Evolutionary conservation across 768 basidiomycete species (phyloP), one percentile per base, ranked within the genome.

Genomic region (Cyclocybe cylindracea): DNA sequence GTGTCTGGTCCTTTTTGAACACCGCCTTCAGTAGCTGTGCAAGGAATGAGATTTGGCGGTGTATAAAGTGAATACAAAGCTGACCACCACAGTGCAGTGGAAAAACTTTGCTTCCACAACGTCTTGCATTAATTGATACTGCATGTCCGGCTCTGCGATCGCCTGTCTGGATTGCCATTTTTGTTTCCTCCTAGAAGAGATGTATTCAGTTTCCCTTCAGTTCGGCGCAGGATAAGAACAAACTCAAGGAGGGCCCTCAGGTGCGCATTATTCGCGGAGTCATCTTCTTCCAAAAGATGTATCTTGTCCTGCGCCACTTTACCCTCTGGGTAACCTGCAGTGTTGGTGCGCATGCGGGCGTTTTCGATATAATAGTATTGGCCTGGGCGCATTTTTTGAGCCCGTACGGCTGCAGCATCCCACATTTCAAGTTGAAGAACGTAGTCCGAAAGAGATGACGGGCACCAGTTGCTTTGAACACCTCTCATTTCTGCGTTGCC

Each of bases 341-440:
- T 51, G 55, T 48, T 55, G 40, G 61, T 46, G 51, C 54, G 73
- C 63, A 81, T 78, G 7, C 80, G 76, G 24, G 76, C 65, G 56
- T 89, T 89, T 29, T 70, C 60, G 14, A 89, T 71, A 13, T 58
- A 68, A 63, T 80, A 87, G 55, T 75, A 82, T 51, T 79, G 70
- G 18, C 80, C 80, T 1, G 67, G 58, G 38, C 67, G 61, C 77
- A 88, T 80, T 2, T 53, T 65, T 29, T 55, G 67, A 9, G 74
- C 83, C 7, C 72, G 50, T 18, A 57, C 50, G 2, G 64, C 68
- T 10, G 86, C 83, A 1, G 39, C 61, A 55, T 83, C 81, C 83
- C 84, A 88, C 68, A 83, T 78, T 56, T 79, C 78, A 31, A 86
- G 73, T 43, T 71, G 78, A n/a, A 88, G 59, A 13, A 83, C 73